A percentile compares a stretch with the other conserved stretches of the same genome.
Evolutionary conservation across 257 asterid species (phyloP).

Genomic region (Capsicum pubescens): DNA sequence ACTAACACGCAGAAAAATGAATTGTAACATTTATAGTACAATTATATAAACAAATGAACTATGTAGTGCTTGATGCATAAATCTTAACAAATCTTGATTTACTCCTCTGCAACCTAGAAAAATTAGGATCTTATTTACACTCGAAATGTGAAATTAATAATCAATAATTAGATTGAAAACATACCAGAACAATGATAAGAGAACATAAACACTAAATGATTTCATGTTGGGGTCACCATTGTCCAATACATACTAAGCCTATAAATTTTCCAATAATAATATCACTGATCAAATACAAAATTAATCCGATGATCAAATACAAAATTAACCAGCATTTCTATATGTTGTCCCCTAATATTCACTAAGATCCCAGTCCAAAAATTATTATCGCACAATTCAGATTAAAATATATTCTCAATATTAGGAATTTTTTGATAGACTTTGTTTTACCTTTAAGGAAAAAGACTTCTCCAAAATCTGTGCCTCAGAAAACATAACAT

Average conservation of each 20-base stretch:
- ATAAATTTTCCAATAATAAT: slow-evolving; percentile 28
- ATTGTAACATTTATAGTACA: no score
- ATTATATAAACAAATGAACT: no score
- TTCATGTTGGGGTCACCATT: slow-evolving; percentile 30
- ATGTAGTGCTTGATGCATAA: no score
- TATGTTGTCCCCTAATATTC: slow-evolving; percentile 5
- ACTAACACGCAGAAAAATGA: no score
- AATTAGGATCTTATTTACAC: no score
- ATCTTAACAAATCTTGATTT: no score
- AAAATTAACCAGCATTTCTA: slow-evolving; percentile 25
- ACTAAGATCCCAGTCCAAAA: slow-evolving; percentile 9
- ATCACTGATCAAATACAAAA: background rate
- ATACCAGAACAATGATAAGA: background rate
- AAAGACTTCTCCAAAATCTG: slow-evolving; percentile 18
- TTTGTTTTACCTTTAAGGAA: slow-evolving; percentile 13
- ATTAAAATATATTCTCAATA: slow-evolving; percentile 20
- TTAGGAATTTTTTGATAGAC: slow-evolving; percentile 5
- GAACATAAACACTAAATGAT: slow-evolving; percentile 29
- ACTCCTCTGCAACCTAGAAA: no score
- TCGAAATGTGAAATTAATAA: no score
- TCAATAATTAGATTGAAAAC: no score
- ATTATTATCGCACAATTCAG: background rate
- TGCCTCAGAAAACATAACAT: slow-evolving; percentile 23
- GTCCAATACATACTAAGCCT: slow-evolving; percentile 24
- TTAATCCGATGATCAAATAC: background rate